Evolutionary conservation across 345 rosid genomes (phyloP).

Genomic region (Gossypium sturtianum): DNA sequence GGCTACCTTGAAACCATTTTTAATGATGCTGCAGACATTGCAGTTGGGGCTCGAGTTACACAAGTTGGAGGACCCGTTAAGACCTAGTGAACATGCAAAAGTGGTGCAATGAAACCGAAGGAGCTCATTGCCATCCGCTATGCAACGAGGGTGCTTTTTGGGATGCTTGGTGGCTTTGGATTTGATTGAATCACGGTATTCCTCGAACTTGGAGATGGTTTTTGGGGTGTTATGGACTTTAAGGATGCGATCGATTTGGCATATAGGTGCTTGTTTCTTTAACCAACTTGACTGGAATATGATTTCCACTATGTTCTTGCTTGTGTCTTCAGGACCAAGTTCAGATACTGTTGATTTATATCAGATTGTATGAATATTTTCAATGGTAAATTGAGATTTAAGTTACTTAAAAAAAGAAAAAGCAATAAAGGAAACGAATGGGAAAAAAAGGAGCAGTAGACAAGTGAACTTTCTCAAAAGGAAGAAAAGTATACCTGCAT

Average conservation of each 20-base stretch:
- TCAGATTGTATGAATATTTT: no score
- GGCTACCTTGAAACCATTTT: conserved; percentile 45
- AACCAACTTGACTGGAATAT: conserved; percentile 90
- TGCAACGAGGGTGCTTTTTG: conserved; percentile 70
- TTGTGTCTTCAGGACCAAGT: conserved; percentile 60
- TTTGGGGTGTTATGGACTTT: conserved; percentile 64
- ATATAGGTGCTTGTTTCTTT: conserved; percentile 57
- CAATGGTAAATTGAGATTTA: neutral
- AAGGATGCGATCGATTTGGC: conserved; percentile 67
- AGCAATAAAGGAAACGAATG: neutral
- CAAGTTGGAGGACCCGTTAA: conserved; percentile 54
- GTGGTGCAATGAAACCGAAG: conserved; percentile 65
- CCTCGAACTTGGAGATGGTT: conserved; percentile 65
- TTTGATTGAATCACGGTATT: conserved; percentile 67
- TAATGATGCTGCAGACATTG: conserved; percentile 54
- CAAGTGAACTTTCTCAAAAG: neutral
- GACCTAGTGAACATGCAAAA: conserved; percentile 54
- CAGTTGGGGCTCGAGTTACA: conserved; percentile 53
- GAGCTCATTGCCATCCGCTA: conserved; percentile 82
- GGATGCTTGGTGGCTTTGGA: conserved; percentile 48
- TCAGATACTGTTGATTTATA: conserved; percentile 47
- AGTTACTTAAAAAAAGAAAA: neutral
- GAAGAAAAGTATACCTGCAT: conserved; percentile 45
- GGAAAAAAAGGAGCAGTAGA: neutral
- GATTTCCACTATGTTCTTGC: conserved; percentile 88